Conservation (phyloP, 805 yeast genomes). For the Candida hispaniensis region DNA sequence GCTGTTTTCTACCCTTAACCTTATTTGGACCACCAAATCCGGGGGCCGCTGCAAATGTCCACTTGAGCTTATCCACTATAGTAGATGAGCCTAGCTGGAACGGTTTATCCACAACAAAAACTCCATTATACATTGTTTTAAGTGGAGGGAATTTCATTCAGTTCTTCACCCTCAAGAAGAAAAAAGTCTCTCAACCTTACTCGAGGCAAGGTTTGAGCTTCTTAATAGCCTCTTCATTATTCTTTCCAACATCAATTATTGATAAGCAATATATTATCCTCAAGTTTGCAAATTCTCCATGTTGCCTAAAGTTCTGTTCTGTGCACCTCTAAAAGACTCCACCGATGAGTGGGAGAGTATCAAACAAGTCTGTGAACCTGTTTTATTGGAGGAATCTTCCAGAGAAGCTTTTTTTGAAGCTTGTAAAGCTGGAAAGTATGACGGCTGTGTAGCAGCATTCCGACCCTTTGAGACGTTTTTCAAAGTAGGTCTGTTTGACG, state of each 20-base stretch:
- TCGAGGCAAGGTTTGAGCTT: too few species aligned
- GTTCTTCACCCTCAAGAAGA: background rate
- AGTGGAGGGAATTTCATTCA: constrained; percentile 7
- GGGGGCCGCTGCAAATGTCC: constrained; percentile 46
- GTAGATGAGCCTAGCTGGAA: constrained; percentile 72
- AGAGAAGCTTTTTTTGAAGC: constrained; percentile 35
- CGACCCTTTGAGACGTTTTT: constrained; percentile 45
- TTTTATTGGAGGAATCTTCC: background rate
- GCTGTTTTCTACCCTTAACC: constrained; percentile 42
- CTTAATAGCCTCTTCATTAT: too few species aligned
- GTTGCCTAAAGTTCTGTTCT: constrained; percentile 15
- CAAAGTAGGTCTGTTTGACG: constrained; percentile 55
- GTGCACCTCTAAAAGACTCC: constrained; percentile 11
- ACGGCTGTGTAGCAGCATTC: constrained; percentile 34
- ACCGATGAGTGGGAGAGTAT: constrained; percentile 9
- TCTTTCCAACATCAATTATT: too few species aligned
- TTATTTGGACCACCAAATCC: constrained; percentile 39
- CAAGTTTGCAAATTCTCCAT: too few species aligned
- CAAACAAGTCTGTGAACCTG: too few species aligned
- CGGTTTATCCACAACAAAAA: constrained; percentile 88
- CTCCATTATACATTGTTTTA: constrained; percentile 43
- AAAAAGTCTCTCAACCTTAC: too few species aligned
- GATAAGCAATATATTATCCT: too few species aligned
- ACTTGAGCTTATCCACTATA: constrained; percentile 56
- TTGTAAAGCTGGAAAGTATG: constrained; percentile 35